Base-by-base conservation (phyloP, 768 basidiomycete species). In the Leccinum incarnatum region DNA sequence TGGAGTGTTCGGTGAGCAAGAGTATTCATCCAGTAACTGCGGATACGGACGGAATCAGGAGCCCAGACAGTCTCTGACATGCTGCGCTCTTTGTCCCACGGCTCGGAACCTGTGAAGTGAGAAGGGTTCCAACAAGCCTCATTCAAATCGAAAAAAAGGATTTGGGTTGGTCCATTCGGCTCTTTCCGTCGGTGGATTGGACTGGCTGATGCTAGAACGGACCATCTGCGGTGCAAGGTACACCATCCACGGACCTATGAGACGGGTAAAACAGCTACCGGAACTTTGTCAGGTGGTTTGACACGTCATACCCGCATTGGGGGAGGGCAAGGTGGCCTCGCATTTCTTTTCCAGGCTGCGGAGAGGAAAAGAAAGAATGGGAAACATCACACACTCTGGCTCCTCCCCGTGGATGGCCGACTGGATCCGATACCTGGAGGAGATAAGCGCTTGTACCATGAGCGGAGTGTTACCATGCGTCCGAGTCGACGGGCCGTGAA, bases 391-490 rank as follows among this genome's bases (percentile, higher is more conserved):
- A 27, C 29, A 29, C 32, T 17, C 47, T 47, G n/a, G 30, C 50
- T 51, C 50, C 30, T 30, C 50, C 17, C 19, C n/a, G 10, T 19
- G 42, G 40, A 45, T 45, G 42, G 42, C 50, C 30, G 19, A 17
- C 21, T 12, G 63, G 58, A 61, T 62, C 55, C 53, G 55, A 57
- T 62, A 12, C 29, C 29, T 50, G 53, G 55, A 27, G 63, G 63
- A 53, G 54, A 56, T 56, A 55, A 49, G 51, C 52, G 37, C n/a
- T 12, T 34, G 9, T 19, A 30, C 21, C 21, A 17, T 34, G 47
- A 27, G 17, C 12, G 50, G 62, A 59, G 49, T 23, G 29, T 48
- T 60, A 23, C 9, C 21, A 34, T 49, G 19, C 37, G 8, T 36
- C 52, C 42, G 42, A 45, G 42, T 45, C 19, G 27, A 51, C 47